Base-by-base conservation (phyloP, 2,329 filamentous ascomycete species). In the Colletotrichum sp. region DNA sequence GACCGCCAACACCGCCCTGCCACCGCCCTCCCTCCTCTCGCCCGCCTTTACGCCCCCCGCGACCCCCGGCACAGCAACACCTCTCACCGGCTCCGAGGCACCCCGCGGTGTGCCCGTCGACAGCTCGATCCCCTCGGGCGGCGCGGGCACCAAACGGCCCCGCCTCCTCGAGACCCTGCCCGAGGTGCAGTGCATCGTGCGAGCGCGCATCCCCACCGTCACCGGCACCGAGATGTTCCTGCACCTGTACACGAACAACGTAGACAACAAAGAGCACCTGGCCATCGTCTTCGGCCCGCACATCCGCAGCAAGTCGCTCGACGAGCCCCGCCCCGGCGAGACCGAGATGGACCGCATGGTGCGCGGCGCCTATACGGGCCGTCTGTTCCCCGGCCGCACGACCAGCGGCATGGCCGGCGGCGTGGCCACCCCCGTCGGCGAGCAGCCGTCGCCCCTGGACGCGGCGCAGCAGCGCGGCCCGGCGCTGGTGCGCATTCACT, bases 151-250 rank as follows among this genome's bases (percentile, higher is more conserved):
- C 67, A 93, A 93, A 82, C 88, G 90, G 36, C 95, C 95, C 1
- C 93, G 91, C 75, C 88, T 98, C 26, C 91, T 98, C 8, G 89
- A 94, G 78, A 91, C 89, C 16, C 88, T 98, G 2, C 97, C 96
- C 9, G 86, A 94, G 28, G 96, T 99, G n/a, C 93, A 95, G 83
- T 99, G 97, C 86, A 93, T 97, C 78, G 97, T 98, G 65, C 94
- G 97, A 79, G 97, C 97, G 21, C 93, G 97, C 70, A 99, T 99
- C 80, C 97, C 97, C 1, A 98, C 96, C 1, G 96, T 95, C 3
- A 92, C 91, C 0, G 96, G 96, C 5, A 94, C 96, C 13, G 96
- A 99, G 84, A 98, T 99, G 96, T 99, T 97, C 85, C 86, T 99
- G 67, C 96, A 99, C 82, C 88, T 98, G 1, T 99, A 99, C 86